Conservation (phyloP, 75 land plant species). For the Adiantum capillusveneris region DNA sequence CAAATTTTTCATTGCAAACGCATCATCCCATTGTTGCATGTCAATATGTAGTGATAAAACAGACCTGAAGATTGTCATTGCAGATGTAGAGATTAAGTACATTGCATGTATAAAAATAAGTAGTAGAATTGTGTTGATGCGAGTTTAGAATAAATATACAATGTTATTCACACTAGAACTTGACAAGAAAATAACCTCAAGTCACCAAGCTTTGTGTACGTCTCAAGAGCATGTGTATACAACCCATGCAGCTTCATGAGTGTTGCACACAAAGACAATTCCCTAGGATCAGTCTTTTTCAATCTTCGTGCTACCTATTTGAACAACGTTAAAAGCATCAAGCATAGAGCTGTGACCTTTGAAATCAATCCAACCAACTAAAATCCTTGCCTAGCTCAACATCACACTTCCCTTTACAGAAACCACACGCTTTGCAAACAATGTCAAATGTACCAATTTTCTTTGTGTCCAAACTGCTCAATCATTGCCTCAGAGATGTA, state of each 20-base stretch:
- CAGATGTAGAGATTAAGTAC: neutral
- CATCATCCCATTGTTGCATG: slow-evolving; percentile 40
- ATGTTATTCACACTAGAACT: neutral
- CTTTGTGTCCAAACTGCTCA: too few species aligned
- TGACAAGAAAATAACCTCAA: slow-evolving; percentile 29
- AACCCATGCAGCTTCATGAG: slow-evolving; percentile 27
- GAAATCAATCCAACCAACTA: too few species aligned
- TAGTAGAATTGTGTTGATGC: neutral
- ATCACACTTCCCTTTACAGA: too few species aligned
- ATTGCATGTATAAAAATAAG: neutral
- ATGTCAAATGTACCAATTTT: too few species aligned
- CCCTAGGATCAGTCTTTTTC: slow-evolving; percentile 20
- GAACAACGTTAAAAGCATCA: too few species aligned
- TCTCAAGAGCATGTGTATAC: slow-evolving; percentile 37
- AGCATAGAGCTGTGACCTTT: too few species aligned
- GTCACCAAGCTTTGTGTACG: slow-evolving; percentile 37
- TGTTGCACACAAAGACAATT: slow-evolving; percentile 24
- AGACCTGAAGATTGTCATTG: slow-evolving; percentile 12
- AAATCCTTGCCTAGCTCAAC: too few species aligned
- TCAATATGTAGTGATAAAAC: slow-evolving; percentile 30
- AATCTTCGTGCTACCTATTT: slow-evolving; percentile 32
- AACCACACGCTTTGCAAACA: too few species aligned
- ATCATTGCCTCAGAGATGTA: too few species aligned
- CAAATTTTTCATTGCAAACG: slow-evolving; percentile 28
- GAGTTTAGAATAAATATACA: too few species aligned